Base-by-base conservation (phyloP, 495 filamentous ascomycete genomes). In the Daldinia caldariorum region DNA sequence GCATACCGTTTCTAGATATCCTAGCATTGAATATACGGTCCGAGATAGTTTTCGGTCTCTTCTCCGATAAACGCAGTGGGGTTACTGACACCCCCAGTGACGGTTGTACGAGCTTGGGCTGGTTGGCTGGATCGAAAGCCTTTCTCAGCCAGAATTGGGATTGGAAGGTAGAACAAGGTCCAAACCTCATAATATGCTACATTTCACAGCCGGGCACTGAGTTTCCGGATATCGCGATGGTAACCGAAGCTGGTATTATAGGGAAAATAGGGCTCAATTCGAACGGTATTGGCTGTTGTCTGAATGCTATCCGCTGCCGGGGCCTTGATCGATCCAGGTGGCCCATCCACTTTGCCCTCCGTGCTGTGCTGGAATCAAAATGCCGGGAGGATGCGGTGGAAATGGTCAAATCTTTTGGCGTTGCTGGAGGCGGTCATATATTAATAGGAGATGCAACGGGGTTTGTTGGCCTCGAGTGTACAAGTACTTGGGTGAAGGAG, bases 61-160 rank as follows among this genome's bases (percentile, higher is more conserved):
- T 88, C 67, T 82, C 82, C 9, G 59, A 72, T 26, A 58, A 10
- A 18, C 31, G 43, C 9, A 63, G 61, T 29, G 53, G 59, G 16
- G 4, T 43, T 0, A 34, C 34, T 18, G 45, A 58, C 12, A 49
- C 66, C 31, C 73, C 75, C 16, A 74, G 58, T 18, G 89, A 91
- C 64, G 89, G 89, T 22, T 90, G 90, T 63, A 90, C 90, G 3
- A 82, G 84, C 35, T 61, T 91, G 2, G 84, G 79, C 10, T 89
- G 85, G 86, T 63, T 31, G 69, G 76, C n/a, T 0, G 49, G 39
- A 5, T 68, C 67, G 7, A 64, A 50, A 16, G 67, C 73, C 0
- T 82, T 85, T 18, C 76, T 90, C 16, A 83, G 81, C 3, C 90
- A 92, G 80, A 92, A 91, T 54, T 92, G 90, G 90, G 90, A 91